These are phyloP conservation scores for Neophaeococcomyces mojaviensis DNA, from an alignment of 2,329 filamentous ascomycete genomes.

Conservation along the genomic window DNA sequence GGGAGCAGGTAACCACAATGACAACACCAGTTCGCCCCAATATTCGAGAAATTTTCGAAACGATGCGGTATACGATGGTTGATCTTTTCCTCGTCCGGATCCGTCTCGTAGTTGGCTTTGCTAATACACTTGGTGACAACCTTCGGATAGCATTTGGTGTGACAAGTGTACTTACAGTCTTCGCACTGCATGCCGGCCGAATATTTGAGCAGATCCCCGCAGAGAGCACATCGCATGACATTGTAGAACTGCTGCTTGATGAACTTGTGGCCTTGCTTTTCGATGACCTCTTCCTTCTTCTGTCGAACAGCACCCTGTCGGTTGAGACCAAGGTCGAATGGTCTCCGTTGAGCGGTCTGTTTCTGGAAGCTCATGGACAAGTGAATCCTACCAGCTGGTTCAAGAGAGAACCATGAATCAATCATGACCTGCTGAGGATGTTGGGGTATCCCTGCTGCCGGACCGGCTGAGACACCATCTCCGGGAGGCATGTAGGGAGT, in stretches of 20 bases:
- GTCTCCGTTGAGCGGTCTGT: constrained; percentile 72
- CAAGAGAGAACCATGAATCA: constrained; percentile 93
- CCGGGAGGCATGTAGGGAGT: constrained; percentile 24
- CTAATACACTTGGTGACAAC: constrained; percentile 99
- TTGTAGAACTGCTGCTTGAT: constrained; percentile 99
- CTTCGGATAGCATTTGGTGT: constrained; percentile 92
- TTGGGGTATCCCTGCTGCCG: constrained; percentile 26
- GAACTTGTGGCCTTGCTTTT: constrained; percentile 99
- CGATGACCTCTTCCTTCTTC: constrained; percentile 94
- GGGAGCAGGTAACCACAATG: constrained; percentile 95
- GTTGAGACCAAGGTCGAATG: constrained; percentile 81
- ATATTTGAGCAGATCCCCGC: constrained; percentile 97
- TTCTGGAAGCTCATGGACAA: constrained; percentile 88
- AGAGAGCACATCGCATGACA: constrained; percentile 98
- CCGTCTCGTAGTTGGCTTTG: constrained; percentile 96
- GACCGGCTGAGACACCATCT: constrained; percentile 32
- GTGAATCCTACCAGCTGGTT: constrained; percentile 87
- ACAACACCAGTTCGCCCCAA: constrained; percentile 98
- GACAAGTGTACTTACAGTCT: constrained; percentile 99
- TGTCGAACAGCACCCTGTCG: constrained; percentile 95
- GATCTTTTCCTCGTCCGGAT: constrained; percentile 98
- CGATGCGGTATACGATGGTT: constrained; percentile 98
- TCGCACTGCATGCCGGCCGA: constrained; percentile 98
- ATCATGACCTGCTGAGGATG: constrained; percentile 45
- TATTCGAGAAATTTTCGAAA: constrained; percentile 92